Percentiles rank a stretch among this genome's conserved stretches.
Evolutionary conservation across 495 filamentous ascomycete genomes (phyloP).

Genomic region (Podospora tetraspora): DNA sequence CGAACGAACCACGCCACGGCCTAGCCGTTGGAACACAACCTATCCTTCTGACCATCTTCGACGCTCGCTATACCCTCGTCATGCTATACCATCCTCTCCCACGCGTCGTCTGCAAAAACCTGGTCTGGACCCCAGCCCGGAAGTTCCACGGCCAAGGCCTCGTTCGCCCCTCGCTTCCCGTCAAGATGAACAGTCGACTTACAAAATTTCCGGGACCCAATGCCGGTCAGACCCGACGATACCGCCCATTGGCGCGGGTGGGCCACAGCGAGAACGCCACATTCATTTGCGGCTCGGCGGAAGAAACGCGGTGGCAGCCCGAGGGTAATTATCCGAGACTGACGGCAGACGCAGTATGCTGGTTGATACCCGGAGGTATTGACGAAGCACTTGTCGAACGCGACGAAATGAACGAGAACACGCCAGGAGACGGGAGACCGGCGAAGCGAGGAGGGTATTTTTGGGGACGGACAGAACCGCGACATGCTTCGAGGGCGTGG

Average conservation of each 20-base stretch:
- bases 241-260: not conserved
- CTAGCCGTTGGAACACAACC: not conserved
- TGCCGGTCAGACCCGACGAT: not conserved
- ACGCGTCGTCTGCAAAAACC: not conserved
- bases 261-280: not conserved
- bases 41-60: not conserved
- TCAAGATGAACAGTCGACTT: not conserved
- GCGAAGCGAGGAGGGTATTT: not conserved
- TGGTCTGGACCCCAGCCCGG: not conserved
- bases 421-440: not conserved
- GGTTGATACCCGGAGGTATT: not conserved
- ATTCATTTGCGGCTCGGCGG: not conserved
- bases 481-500: not conserved
- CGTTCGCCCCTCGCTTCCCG: not conserved
- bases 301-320: not conserved
- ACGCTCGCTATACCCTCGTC: not conserved
- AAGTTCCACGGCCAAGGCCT: not conserved
- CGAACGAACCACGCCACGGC: not conserved
- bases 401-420: not conserved
- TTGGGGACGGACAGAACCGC: not conserved
- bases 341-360: not conserved
- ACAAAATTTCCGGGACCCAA: not conserved
- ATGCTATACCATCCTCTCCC: not conserved
- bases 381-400: not conserved
- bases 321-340: not conserved